Percentiles rank a stretch among this genome's conserved stretches.
These are phyloP conservation scores for Malus sylvestris DNA, from an alignment of 306 rosid genomes.

Conservation along the genomic window DNA sequence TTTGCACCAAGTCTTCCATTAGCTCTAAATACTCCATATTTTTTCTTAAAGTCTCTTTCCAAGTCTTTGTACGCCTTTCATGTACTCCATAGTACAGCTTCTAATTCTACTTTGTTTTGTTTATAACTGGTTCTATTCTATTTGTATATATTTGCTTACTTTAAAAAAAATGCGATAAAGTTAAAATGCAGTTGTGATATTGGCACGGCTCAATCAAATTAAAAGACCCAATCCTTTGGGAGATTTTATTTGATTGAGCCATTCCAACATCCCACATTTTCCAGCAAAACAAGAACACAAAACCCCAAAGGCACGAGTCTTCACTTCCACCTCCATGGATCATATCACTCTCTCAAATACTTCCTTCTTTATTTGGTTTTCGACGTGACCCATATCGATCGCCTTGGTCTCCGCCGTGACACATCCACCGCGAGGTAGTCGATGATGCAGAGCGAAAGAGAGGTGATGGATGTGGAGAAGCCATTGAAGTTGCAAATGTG, in stretches of 20 bases:
- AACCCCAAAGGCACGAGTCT: neutral
- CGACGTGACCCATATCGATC: neutral
- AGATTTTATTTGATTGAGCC: constrained; percentile 76
- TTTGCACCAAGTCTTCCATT: too few relatives aligned
- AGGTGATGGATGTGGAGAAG: neutral
- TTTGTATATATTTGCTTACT: neutral
- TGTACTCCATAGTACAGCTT: too few relatives aligned
- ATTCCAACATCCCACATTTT: constrained; percentile 54
- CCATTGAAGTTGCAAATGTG: neutral
- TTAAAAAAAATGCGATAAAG: neutral
- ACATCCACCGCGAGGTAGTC: neutral
- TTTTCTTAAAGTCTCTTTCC: too few relatives aligned
- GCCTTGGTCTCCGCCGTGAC: neutral
- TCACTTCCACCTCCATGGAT: constrained; percentile 4
- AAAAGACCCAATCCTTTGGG: constrained; percentile 46
- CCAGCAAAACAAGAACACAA: neutral
- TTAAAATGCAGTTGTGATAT: constrained; percentile 36
- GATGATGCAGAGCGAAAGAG: neutral
- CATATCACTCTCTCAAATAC: neutral
- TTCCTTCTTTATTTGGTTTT: neutral
- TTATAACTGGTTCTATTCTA: neutral
- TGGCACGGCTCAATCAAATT: constrained; percentile 91
- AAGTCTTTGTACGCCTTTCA: too few relatives aligned
- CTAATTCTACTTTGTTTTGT: neutral
- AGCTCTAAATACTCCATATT: too few relatives aligned